Evolutionary conservation across 192 early-diverging fungal genomes (phyloP), one percentile per base, ranked within the genome.

Genomic region (Chytriomyces sp.): DNA sequence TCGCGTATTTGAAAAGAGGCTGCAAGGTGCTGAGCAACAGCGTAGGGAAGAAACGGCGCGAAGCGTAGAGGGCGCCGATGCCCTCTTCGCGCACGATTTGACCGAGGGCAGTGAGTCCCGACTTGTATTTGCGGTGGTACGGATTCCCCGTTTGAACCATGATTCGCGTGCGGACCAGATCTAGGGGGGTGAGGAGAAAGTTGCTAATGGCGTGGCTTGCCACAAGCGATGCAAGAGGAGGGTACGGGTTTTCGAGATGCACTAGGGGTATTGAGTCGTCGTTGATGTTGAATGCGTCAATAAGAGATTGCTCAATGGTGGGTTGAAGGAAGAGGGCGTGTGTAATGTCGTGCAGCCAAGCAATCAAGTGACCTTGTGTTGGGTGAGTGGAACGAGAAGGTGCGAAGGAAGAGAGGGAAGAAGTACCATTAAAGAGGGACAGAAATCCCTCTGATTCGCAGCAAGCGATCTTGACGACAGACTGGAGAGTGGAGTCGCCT

Each of bases 61-160:
- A 86, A 31, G 91, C 81, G 74, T 93, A 96, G n/a, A 96, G 56
- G 3, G 87, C 78, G 17, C 60, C 39, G 14, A 89, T 62, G 0
- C 91, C 90, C 82, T 99, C 97, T 69, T 99, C 97, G 5, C 78
- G 73, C 14, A 90, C 58, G 22, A 99, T 91, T 5, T 91, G 94
- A 3, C 78, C 69, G 28, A 97, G 80, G 40, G 86, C 87, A 12
- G 87, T 64, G 14, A 93, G 89, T 3, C 28, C 25, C 4, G 19
- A 33, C 34, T 75, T 80, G 83, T 99, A 99, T 76, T 99, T 99
- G 30, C 90, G 84, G 61, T 93, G 91, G 39, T 85, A 69, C 2
- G 91, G 92, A 37, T 89, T 88, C 3, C 88, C 76, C 12, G 94
- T 90, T 79, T 99, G 97, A 4, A 95, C 92, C 22, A 94, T 81